A percentile compares a stretch with the other conserved stretches of the same genome.
Conservation (phyloP, 306 rosid species). For the Hippophae tibetana region DNA sequence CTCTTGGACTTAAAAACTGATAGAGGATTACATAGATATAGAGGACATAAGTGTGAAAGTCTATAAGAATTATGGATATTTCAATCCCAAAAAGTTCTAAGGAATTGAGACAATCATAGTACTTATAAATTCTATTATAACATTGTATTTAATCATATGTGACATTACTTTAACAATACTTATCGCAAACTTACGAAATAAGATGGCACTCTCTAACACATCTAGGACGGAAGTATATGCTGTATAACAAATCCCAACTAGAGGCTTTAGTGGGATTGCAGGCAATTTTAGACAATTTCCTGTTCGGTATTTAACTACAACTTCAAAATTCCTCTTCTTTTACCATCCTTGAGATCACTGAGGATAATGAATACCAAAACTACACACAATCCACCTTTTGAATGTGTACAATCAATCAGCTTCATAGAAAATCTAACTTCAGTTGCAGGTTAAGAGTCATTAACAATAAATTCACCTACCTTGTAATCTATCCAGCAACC, state of each 20-base stretch:
- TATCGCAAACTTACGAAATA: neutral
- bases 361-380: conserved; percentile 83
- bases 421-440: conserved; percentile 88
- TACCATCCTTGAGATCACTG: conserved; percentile 48
- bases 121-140: too few relatives aligned
- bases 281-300: conserved; percentile 13
- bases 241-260: conserved; percentile 30
- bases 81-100: too few relatives aligned
- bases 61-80: too few relatives aligned
- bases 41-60: too few relatives aligned
- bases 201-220: conserved; percentile 25
- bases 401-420: conserved; percentile 92
- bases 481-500: conserved; percentile 91
- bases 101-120: too few relatives aligned
- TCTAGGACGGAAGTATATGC: conserved; percentile 18
- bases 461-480: conserved; percentile 78
- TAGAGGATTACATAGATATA: too few relatives aligned
- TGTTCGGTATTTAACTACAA: conserved; percentile 16
- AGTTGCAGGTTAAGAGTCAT: conserved; percentile 41
- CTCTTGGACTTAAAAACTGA: too few relatives aligned
- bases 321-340: conserved; percentile 38
- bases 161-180: too few relatives aligned
- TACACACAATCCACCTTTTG: conserved; percentile 91
- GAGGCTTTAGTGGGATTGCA: conserved; percentile 5
- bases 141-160: too few relatives aligned